A percentile compares a stretch with the other conserved stretches of the same genome.
Evolutionary conservation across 306 rosid species (phyloP).

Genomic region (Carpinus viminea): DNA sequence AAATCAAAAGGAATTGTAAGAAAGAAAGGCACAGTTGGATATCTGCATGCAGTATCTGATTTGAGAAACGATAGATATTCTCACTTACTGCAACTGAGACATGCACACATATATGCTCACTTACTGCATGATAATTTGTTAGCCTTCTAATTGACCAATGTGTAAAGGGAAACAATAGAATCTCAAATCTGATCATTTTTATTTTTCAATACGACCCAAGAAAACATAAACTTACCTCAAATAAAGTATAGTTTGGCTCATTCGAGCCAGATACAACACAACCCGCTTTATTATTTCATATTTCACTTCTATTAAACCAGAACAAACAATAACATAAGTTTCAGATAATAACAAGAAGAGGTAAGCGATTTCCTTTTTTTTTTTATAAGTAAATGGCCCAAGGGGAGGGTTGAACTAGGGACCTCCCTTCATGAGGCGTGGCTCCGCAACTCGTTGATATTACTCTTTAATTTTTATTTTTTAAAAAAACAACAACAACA

Average conservation of each 20-base stretch:
- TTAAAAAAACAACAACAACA: no score
- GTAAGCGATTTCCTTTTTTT: neutral
- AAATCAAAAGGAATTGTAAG: slow-evolving; percentile 17
- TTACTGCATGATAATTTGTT: neutral
- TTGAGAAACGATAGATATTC: neutral
- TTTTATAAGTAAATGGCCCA: no score
- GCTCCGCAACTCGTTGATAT: no score
- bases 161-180: neutral
- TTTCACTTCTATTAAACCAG: neutral
- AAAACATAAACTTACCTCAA: no score
- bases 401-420: no score
- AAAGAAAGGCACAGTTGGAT: slow-evolving; percentile 13
- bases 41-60: slow-evolving; percentile 4
- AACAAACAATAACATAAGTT: neutral
- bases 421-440: no score
- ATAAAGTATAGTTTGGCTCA: no score
- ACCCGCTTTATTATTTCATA: no score
- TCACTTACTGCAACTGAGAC: neutral
- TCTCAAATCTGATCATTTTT: neutral
- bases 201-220: no score
- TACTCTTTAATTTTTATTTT: no score
- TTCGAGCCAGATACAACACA: no score
- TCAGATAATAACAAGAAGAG: neutral
- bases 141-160: neutral
- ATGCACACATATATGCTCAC: neutral